phyloP scores from a whole-genome alignment of 495 filamentous ascomycete species.

The Jackrogersella minutella region DNA sequence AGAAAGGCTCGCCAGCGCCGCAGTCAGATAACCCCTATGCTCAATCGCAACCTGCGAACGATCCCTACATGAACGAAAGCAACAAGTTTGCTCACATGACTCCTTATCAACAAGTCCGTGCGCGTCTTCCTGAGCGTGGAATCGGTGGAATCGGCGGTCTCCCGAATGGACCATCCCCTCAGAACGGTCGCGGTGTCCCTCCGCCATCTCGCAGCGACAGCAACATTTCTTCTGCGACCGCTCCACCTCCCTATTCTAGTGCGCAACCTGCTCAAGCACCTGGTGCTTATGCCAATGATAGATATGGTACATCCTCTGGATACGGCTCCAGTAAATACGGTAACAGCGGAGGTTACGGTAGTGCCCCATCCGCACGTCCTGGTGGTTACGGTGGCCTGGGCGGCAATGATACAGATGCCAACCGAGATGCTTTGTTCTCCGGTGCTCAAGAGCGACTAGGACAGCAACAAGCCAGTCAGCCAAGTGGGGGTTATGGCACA shows the following conservation, averaged over 20 bases:
- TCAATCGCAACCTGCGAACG: conserved; percentile 62
- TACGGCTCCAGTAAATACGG: conserved; percentile 73
- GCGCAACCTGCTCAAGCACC: conserved; percentile 9
- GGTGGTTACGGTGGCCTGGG: conserved; percentile 81
- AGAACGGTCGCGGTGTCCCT: conserved; percentile 35
- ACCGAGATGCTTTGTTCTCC: conserved; percentile 69
- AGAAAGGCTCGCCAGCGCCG: conserved; percentile 66
- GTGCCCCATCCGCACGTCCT: conserved; percentile 54
- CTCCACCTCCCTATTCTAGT: conserved; percentile 35
- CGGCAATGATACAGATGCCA: conserved; percentile 66
- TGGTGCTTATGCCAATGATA: conserved; percentile 64
- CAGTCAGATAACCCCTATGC: conserved; percentile 74
- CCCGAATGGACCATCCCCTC: conserved; percentile 50
- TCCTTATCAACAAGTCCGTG: conserved; percentile 46
- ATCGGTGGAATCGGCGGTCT: conserved; percentile 42
- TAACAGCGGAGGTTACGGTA: conserved; percentile 32
- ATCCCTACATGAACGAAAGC: conserved; percentile 68
- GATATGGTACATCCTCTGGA: conserved; percentile 67
- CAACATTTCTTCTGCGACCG: conserved; percentile 26
- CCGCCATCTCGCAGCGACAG: conserved; percentile 30
- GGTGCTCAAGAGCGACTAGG: conserved; percentile 65
- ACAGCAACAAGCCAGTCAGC: conserved; percentile 48
- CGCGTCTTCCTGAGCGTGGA: conserved; percentile 40
- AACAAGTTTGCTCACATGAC: conserved; percentile 54
- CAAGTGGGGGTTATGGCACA: conserved; percentile 18